Percentiles rank a stretch among this genome's conserved stretches.
Conservation (phyloP, 2,329 filamentous ascomycete species). For the Macrophomina tecta region DNA sequence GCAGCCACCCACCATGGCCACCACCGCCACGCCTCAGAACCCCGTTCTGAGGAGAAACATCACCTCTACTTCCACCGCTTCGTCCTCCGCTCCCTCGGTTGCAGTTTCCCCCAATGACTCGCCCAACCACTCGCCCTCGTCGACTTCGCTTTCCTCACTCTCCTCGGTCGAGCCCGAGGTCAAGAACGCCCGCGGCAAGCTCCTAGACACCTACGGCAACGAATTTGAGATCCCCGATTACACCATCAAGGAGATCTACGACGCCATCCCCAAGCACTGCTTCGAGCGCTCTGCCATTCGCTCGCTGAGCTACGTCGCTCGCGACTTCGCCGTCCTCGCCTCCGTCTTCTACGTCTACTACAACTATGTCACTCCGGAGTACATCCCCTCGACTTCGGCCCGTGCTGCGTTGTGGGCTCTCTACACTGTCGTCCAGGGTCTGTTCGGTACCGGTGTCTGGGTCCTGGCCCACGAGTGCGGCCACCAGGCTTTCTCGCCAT, state of each 20-base stretch:
- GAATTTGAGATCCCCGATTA: conserved; percentile 92
- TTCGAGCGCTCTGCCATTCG: conserved; percentile 81
- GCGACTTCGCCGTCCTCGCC: conserved; percentile 76
- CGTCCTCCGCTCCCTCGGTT: conserved; percentile 60
- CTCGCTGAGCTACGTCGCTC: conserved; percentile 81
- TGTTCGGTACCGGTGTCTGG: conserved; percentile 94
- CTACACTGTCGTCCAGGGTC: conserved; percentile 83
- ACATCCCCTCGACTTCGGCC: conserved; percentile 71
- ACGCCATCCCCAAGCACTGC: conserved; percentile 98
- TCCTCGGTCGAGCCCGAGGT: conserved; percentile 66
- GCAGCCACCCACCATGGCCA: conserved; percentile 40
- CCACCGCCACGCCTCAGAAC: conserved; percentile 61
- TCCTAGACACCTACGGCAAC: conserved; percentile 93
- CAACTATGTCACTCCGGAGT: conserved; percentile 86
- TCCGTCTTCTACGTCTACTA: conserved; percentile 86
- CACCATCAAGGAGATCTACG: conserved; percentile 95
- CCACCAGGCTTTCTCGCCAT: conserved; percentile 95
- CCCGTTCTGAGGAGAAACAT: conserved; percentile 49
- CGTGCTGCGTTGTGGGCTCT: conserved; percentile 70
- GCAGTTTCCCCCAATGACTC: conserved; percentile 64
- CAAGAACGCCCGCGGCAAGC: conserved; percentile 64
- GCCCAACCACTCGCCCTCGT: conserved; percentile 72
- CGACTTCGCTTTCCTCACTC: conserved; percentile 90
- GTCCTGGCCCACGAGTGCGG: conserved; percentile 98
- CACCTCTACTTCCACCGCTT: conserved; percentile 58